Base-by-base conservation (phyloP, 305 asterid species). In the Salvia sclarea region DNA sequence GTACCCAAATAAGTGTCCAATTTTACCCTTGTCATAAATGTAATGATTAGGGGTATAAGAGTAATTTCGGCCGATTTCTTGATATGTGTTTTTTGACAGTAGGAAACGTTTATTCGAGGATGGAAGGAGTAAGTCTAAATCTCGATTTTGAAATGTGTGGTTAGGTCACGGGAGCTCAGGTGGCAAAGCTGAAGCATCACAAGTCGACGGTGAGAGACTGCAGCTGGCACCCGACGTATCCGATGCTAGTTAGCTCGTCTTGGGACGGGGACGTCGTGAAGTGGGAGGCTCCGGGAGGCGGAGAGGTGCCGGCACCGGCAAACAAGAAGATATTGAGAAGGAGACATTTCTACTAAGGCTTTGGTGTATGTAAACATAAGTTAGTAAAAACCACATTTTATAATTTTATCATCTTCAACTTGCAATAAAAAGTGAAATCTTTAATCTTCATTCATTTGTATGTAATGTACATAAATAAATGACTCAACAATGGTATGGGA, bases 131-230 rank as follows among this genome's bases (percentile, higher is more conserved):
- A 25, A 25, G 37, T 22, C 8, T 11, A 21, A 25, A 25, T 28
- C 45, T 10, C 2, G 43, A 60, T 12, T 22, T 52, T 8, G 74
- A 45, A 56, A 56, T 11, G 72, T 37, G 43, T 37, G 11, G 11
- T 60, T 84, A 91, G 97, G 87, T 86, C n/a, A 86, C 74, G 1
- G 94, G 94, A 13, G 90, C 71, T 18, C 82, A 80, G 70, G 96
- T 85, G 12, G 89, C 86, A 9, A 91, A 81, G 79, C 30, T 25
- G 30, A 25, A 25, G n/a, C n/a, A n/a, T n/a, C n/a, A n/a, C n/a
- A n/a, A n/a, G n/a, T n/a, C 95, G 10, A 84, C 95, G 0, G 86
- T 92, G 60, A 77, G 98, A 57, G 98, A 92, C 81, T 92, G 96
- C 48, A 88, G 89, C 70, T 88, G 97, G 97, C 95, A 91, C 72